These are phyloP conservation scores for Phytopythium aichiense DNA, from an alignment of 352 stramenopile species.

Conservation along the genomic window DNA sequence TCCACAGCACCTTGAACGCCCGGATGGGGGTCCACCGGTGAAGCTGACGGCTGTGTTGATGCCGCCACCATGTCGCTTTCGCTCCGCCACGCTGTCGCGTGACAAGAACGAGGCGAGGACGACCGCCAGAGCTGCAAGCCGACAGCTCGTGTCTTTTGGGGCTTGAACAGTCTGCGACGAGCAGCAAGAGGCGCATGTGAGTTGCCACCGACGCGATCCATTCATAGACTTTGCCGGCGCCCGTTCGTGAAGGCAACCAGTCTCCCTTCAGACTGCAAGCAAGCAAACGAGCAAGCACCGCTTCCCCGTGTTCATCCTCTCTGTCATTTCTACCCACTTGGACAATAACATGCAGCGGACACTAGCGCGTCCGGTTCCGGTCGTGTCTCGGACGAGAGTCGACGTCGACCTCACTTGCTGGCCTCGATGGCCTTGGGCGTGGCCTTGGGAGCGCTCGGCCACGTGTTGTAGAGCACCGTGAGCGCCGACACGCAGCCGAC, in stretches of 20 bases:
- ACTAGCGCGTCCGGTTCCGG: not conserved
- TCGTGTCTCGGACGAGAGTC: not conserved
- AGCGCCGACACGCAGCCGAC: slow-evolving; percentile 78
- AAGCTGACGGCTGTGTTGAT: not conserved
- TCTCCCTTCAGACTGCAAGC: not conserved
- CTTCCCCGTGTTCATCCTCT: not conserved
- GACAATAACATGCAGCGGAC: slow-evolving; percentile 2
- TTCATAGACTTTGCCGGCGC: not conserved
- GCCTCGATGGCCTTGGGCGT: slow-evolving; percentile 16
- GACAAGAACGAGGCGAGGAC: too few species aligned
- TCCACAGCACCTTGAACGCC: not conserved
- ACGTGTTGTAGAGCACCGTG: slow-evolving; percentile 84
- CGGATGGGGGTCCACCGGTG: not conserved
- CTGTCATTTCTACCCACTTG: not conserved
- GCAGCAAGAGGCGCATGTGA: not conserved
- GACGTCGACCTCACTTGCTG: slow-evolving; percentile 2
- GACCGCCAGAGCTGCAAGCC: not conserved
- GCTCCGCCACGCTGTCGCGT: not conserved
- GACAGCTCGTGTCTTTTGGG: not conserved
- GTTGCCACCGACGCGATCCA: not conserved
- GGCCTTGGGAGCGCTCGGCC: slow-evolving; percentile 41
- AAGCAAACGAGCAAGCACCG: not conserved
- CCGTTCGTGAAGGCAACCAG: not conserved
- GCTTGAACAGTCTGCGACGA: not conserved
- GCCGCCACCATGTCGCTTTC: not conserved